These are phyloP conservation scores for Senna tora DNA, from an alignment of 306 rosid species.

Conservation along the genomic window DNA sequence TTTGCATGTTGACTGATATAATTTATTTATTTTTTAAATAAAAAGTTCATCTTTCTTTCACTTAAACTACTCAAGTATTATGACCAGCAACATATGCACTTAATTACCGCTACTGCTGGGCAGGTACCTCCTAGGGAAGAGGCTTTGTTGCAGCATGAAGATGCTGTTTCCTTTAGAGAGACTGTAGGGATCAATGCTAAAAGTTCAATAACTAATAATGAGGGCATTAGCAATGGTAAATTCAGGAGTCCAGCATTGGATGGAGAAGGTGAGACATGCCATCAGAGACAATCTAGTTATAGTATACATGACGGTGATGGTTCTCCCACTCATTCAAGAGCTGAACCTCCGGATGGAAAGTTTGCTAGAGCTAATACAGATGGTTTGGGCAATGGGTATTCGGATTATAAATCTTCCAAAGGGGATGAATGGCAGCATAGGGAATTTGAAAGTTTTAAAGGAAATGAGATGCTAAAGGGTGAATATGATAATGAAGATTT, in stretches of 20 bases:
- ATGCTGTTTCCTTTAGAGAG: slow-evolving; percentile 25
- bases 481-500: slow-evolving; percentile 41
- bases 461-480: slow-evolving; percentile 43
- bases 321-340: slow-evolving; percentile 43
- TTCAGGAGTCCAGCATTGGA: slow-evolving; percentile 37
- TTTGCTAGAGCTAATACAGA: slow-evolving; percentile 36
- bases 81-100: slow-evolving; percentile 31
- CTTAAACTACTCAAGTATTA: slow-evolving; percentile 15
- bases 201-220: slow-evolving; percentile 35
- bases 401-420: slow-evolving; percentile 44
- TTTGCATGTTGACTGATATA: slow-evolving; percentile 41
- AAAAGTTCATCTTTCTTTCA: slow-evolving; percentile 6
- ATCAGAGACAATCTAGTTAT: slow-evolving; percentile 11
- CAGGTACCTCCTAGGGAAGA: slow-evolving; percentile 37
- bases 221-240: slow-evolving; percentile 29
- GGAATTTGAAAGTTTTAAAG: slow-evolving; percentile 46
- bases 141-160: slow-evolving; percentile 8
- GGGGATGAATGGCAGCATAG: slow-evolving; percentile 45
- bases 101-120: slow-evolving; percentile 37
- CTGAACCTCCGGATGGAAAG: slow-evolving; percentile 38
- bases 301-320: slow-evolving; percentile 37
- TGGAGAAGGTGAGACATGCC: slow-evolving; percentile 34
- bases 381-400: slow-evolving; percentile 51
- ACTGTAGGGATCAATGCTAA: slow-evolving; percentile 23
- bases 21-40: neutral